These are phyloP conservation scores for Clarireedia homoeocarpa DNA, from an alignment of 2,329 filamentous ascomycete genomes.

Conservation along the genomic window DNA sequence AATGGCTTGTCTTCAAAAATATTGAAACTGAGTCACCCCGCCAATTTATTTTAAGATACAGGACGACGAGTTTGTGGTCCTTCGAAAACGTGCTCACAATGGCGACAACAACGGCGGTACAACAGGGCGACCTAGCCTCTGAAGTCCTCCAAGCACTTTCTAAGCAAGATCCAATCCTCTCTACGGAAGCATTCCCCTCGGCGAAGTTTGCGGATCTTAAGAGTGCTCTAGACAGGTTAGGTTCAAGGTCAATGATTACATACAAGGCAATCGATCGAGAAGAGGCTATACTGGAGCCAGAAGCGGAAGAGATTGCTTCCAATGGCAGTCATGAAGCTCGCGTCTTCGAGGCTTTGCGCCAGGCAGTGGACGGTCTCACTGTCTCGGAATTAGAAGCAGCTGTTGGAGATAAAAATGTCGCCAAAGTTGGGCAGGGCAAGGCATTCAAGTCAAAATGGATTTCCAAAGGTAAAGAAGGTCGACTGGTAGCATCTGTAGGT, in stretches of 20 bases:
- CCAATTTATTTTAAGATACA: neutral
- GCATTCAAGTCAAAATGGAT: constrained; percentile 81
- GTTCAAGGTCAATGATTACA: constrained; percentile 75
- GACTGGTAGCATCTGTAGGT: constrained; percentile 45
- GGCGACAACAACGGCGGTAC: constrained; percentile 35
- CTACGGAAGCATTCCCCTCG: constrained; percentile 61
- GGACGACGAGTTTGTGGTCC: neutral
- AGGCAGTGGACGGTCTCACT: constrained; percentile 70
- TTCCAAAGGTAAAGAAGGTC: constrained; percentile 49
- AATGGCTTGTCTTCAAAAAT: constrained; percentile 3
- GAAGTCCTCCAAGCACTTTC: constrained; percentile 60
- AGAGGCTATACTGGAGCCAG: constrained; percentile 65
- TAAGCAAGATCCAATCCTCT: constrained; percentile 56
- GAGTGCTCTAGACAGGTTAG: constrained; percentile 78
- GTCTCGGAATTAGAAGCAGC: constrained; percentile 63
- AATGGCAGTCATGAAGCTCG: constrained; percentile 78
- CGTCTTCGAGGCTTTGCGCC: constrained; percentile 67
- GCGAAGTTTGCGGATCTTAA: constrained; percentile 65
- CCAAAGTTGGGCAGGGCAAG: constrained; percentile 86
- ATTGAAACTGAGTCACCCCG: constrained; percentile 8
- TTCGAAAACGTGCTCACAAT: constrained; percentile 27
- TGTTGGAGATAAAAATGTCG: constrained; percentile 65
- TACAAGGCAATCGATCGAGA: constrained; percentile 81
- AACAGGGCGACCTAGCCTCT: constrained; percentile 48
- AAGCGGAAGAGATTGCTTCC: constrained; percentile 63